Evolutionary conservation across 345 rosid genomes (phyloP), one percentile per base, ranked within the genome.

Genomic region (Hirschfeldia incana): DNA sequence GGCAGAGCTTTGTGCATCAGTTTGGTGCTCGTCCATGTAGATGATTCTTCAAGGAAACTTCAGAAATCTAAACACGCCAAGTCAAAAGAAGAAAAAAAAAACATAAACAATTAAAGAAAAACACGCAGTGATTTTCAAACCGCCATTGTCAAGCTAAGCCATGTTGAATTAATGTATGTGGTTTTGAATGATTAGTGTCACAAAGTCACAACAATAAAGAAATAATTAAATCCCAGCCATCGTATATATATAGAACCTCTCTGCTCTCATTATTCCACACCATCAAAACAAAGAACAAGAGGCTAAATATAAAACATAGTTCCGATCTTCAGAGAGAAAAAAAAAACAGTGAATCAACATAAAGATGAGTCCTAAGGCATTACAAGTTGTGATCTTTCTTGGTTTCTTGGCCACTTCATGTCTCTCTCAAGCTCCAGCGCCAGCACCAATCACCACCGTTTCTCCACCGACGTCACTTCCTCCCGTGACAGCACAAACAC

Each of bases 351-450:
- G 21, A 21, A 12, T 15, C 60, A 63, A 49, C 17, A 46, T 29
- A 66, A 75, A 44, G 70, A 91, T 93, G 98, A 80, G 64, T 83
- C 69, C 69, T 12, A 76, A 84, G 33, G 74, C 85, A 72, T 49
- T 86, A 27, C 84, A 88, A 75, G 86, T 83, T 30, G 66, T 91
- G 74, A 55, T 91, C 70, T 66, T 91, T 77, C 77, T 93, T 21
- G 88, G 90, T 75, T 88, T 93, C 69, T 74, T 93, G 81, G 91
- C 88, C 63, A 87, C 88, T 9, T 86, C 97, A 0, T 88, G 91
- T 84, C 46, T 85, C 78, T 89, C 94, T 12, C 98, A 91, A 76
- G 88, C 97, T 17, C 97, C 97, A 0, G 85, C 86, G 0, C 83
- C 96, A 0, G 44, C 90, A 5, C 84, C 84, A 69, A 80, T 68